Base-by-base conservation (phyloP, 805 yeast genomes). In the Metschnikowia reukaufii region DNA sequence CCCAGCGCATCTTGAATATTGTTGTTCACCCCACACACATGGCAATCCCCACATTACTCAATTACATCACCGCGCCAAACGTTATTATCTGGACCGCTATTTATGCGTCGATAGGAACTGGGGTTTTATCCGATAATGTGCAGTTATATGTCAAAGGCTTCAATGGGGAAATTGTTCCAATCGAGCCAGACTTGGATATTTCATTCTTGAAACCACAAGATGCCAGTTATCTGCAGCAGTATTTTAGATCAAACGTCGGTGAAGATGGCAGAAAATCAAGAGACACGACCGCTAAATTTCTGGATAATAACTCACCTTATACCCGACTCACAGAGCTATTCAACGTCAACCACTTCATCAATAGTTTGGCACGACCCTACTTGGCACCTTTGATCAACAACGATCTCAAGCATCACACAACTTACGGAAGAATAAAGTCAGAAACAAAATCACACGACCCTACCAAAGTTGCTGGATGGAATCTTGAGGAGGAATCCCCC, bases 61-160 rank as follows among this genome's bases (percentile, higher is more conserved):
- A 94, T 66, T 90, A 92, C 63, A 83, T 94, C 25, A 89, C 97
- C 0, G 83, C 97, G 0, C 99, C 99, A 1, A 91, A 92, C 64
- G 91, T 90, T 9, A 77, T 91, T 6, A 85, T 92, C 12, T 78
- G 94, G 78, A 56, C 66, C 10, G 99, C 98, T 0, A 86, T 92
- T 10, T 79, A 83, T 56, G 96, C 97, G 18, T 84, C 91, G 4
- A 77, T 86, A 33, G 94, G 94, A 0, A 79, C 85, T 0, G 89
- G 87, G 0, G 86, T 82, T 2, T 64, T 82, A 4, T 75, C 82
- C 0, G 75, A 79, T 41, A 74, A 78, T 43, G 81, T 82, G 12
- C 74, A 72, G 59, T 72, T 76, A 50, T 78, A 78, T 56, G 88
- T 77, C 49, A 88, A 72, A 66, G 84, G 74, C 49, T 69, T 88